These are phyloP conservation scores for Aspergillus pseudoviridinutans DNA, from an alignment of 2,329 filamentous ascomycete genomes.

Conservation along the genomic window DNA sequence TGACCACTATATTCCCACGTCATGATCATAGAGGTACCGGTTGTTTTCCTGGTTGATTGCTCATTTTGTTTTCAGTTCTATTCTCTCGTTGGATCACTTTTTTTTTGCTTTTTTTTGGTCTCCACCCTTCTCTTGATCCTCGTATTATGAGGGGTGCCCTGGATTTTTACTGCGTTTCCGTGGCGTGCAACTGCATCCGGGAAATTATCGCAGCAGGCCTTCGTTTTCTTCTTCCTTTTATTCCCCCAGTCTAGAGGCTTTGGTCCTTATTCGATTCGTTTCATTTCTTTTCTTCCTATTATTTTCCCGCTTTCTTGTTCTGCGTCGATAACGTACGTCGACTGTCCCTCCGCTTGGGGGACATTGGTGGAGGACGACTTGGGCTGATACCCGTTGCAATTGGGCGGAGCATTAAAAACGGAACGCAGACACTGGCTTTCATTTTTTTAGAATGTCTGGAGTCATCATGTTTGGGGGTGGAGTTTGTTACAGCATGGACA, in stretches of 20 bases:
- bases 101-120: constrained; percentile 23
- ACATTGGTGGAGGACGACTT: constrained; percentile 5
- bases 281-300: neutral
- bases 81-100: constrained; percentile 37
- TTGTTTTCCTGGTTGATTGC: constrained; percentile 28
- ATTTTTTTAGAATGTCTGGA: neutral
- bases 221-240: constrained; percentile 7
- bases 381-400: constrained; percentile 14
- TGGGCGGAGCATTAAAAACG: constrained; percentile 13
- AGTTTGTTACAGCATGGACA: neutral
- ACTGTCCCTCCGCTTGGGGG: neutral
- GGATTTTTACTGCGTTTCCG: constrained; percentile 12
- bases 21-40: constrained; percentile 40
- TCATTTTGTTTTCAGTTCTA: constrained; percentile 23
- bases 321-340: neutral
- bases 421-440: neutral
- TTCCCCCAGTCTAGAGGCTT: neutral
- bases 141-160: neutral
- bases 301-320: neutral
- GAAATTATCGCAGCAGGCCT: constrained; percentile 12
- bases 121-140: constrained; percentile 1
- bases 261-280: neutral
- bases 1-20: constrained; percentile 21
- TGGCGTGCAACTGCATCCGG: constrained; percentile 5
- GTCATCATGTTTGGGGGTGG: neutral